phyloP scores from a whole-genome alignment of 2,329 filamentous ascomycete species.

The Triangularia verruculosa region DNA sequence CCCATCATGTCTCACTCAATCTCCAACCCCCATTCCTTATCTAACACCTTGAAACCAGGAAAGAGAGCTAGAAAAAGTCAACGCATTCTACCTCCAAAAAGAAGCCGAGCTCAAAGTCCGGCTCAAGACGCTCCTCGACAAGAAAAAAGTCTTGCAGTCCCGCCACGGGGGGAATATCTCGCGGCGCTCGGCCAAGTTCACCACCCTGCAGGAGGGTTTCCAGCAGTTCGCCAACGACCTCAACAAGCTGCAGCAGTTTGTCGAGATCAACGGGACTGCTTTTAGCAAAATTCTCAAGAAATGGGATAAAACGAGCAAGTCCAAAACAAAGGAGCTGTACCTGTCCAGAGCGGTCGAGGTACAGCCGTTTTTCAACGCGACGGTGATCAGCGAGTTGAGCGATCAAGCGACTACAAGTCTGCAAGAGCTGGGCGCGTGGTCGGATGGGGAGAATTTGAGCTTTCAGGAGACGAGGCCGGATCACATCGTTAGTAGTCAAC shows the following conservation, averaged over 20 bases:
- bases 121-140: constrained; percentile 86
- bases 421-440: constrained; percentile 93
- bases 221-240: constrained; percentile 95
- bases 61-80: constrained; percentile 97
- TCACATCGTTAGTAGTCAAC: constrained; percentile 64
- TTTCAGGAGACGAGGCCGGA: constrained; percentile 60
- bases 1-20: background rate
- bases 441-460: constrained; percentile 89
- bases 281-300: constrained; percentile 99
- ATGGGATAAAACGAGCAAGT: constrained; percentile 99
- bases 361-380: constrained; percentile 95
- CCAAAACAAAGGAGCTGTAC: constrained; percentile 95
- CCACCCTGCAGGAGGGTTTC: constrained; percentile 92
- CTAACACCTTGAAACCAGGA: constrained; percentile 58
- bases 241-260: constrained; percentile 97
- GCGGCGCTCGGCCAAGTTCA: constrained; percentile 87
- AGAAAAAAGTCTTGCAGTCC: constrained; percentile 87
- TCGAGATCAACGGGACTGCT: constrained; percentile 95
- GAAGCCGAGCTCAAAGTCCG: constrained; percentile 97
- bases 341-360: constrained; percentile 94
- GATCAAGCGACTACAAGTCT: constrained; percentile 96
- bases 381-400: constrained; percentile 93
- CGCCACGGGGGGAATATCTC: constrained; percentile 65
- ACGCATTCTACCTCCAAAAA: constrained; percentile 95
- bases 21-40: background rate